A percentile compares a stretch with the other conserved stretches of the same genome.
Conservation (phyloP, 73 alveolate genomes). For the Diophrys sp. region DNA sequence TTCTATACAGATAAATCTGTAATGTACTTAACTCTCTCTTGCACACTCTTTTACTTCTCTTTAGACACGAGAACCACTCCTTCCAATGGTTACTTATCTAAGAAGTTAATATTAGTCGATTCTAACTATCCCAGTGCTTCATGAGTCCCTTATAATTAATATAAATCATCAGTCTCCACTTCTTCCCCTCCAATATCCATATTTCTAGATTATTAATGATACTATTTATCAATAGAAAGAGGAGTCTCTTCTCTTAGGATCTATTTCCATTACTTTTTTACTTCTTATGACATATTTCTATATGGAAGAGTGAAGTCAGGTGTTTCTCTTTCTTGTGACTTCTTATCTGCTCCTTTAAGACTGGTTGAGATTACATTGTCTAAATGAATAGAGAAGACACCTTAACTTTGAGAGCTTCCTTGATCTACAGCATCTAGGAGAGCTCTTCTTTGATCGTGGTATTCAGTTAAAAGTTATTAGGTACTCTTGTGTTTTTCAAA, state of each 20-base stretch:
- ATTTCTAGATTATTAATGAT: not conserved
- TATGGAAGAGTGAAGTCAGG: too few relatives aligned
- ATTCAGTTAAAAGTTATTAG: not conserved
- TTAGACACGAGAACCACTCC: not conserved
- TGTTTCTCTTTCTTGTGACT: too few relatives aligned
- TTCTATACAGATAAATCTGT: too few relatives aligned
- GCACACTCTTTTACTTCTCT: too few relatives aligned
- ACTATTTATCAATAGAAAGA: not conserved
- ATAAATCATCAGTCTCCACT: not conserved
- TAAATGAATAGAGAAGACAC: not conserved
- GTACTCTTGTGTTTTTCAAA: not conserved
- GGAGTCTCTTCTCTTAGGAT: not conserved
- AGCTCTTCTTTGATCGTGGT: not conserved
- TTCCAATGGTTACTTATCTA: not conserved
- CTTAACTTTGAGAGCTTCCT: not conserved
- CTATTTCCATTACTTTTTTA: not conserved
- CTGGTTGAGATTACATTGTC: not conserved
- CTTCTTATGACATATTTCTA: not conserved
- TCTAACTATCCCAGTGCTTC: not conserved
- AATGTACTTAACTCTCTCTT: not conserved
- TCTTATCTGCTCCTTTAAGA: not conserved
- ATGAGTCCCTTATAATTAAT: not conserved
- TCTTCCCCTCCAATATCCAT: not conserved
- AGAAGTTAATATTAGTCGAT: too few relatives aligned
- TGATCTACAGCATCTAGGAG: not conserved